phyloP scores from a whole-genome alignment of 2,329 filamentous ascomycete genomes.

The Calonectria fujianensis region DNA sequence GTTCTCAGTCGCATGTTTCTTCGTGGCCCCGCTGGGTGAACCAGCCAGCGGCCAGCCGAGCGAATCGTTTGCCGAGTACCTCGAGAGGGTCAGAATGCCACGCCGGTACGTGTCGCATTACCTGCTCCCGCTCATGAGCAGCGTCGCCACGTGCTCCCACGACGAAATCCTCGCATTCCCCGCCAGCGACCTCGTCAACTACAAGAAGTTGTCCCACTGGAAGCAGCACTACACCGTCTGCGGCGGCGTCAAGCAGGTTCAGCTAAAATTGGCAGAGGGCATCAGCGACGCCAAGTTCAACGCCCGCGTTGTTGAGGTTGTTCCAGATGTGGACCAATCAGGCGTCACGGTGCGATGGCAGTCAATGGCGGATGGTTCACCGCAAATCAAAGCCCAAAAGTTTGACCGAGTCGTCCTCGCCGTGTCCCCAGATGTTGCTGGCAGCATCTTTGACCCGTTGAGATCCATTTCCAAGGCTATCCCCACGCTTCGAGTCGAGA shows the following conservation, averaged over 20 bases:
- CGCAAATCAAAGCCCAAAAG: slow-evolving; percentile 52
- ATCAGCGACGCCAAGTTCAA: slow-evolving; percentile 64
- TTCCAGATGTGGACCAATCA: slow-evolving; percentile 46
- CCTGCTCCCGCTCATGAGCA: slow-evolving; percentile 72
- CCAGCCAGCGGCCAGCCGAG: slow-evolving; percentile 60
- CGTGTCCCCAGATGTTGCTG: slow-evolving; percentile 72
- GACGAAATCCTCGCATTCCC: slow-evolving; percentile 70
- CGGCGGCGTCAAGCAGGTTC: slow-evolving; percentile 69
- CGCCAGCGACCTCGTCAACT: slow-evolving; percentile 71
- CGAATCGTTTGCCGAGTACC: slow-evolving; percentile 70
- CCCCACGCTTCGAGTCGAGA: slow-evolving; percentile 69
- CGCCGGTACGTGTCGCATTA: slow-evolving; percentile 68
- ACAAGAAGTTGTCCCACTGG: slow-evolving; percentile 68
- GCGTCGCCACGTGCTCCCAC: slow-evolving; percentile 74
- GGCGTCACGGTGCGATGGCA: slow-evolving; percentile 61
- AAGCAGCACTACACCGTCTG: slow-evolving; percentile 71
- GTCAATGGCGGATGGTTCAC: slow-evolving; percentile 39
- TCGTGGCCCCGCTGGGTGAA: slow-evolving; percentile 60
- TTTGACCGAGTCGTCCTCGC: slow-evolving; percentile 74
- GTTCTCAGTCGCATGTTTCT: slow-evolving; percentile 72
- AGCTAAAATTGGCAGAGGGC: slow-evolving; percentile 65
- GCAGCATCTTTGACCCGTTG: slow-evolving; percentile 67
- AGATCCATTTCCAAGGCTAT: slow-evolving; percentile 62
- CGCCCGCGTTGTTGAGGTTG: slow-evolving; percentile 61
- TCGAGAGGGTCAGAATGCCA: slow-evolving; percentile 70